phyloP scores from a whole-genome alignment of 257 asterid genomes.

The Capsicum chinense region DNA sequence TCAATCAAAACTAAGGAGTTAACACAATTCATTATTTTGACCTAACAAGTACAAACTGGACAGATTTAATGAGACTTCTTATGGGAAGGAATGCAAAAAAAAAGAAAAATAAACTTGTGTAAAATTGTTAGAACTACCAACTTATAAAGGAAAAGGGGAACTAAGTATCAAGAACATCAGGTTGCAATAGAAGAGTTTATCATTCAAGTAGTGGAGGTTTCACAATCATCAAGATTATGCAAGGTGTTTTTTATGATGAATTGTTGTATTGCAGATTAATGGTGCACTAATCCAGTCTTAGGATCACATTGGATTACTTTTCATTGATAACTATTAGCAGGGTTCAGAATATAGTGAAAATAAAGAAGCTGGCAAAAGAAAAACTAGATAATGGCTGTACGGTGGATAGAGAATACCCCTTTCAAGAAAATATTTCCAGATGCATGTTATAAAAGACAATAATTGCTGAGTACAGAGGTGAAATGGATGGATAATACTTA shows the following conservation, averaged over 20 bases:
- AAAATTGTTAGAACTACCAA: neutral
- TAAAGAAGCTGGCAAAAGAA: neutral
- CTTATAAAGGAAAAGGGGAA: neutral
- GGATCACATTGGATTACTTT: neutral
- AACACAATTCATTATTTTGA: neutral
- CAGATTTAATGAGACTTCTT: neutral
- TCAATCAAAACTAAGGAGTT: too few species aligned
- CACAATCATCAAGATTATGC: neutral
- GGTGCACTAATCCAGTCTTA: neutral
- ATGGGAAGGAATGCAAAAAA: neutral
- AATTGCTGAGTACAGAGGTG: conserved; percentile 1
- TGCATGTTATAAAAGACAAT: neutral
- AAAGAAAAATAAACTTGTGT: neutral
- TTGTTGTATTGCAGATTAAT: neutral
- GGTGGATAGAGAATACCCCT: conserved; percentile 1
- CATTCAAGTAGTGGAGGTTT: neutral
- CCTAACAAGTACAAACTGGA: neutral
- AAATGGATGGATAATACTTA: neutral
- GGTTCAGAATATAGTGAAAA: neutral
- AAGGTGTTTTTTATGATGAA: neutral
- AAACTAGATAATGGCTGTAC: neutral
- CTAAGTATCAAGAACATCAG: neutral
- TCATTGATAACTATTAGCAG: neutral
- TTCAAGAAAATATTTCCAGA: neutral
- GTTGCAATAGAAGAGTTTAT: neutral